These are phyloP conservation scores for Vigna angularis DNA, from an alignment of 306 rosid genomes.

Conservation along the genomic window DNA sequence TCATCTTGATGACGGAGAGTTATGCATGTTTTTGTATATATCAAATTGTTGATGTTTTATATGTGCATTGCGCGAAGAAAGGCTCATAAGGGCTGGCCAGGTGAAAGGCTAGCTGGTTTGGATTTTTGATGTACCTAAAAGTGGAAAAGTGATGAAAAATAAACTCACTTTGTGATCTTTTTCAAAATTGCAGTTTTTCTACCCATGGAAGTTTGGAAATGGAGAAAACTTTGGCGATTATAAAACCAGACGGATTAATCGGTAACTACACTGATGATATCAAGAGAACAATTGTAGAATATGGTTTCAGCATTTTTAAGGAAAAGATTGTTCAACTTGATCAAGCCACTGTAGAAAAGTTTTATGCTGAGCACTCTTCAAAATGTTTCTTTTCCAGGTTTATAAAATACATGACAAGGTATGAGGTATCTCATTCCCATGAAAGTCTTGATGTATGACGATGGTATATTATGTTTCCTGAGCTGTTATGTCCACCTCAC, in stretches of 20 bases:
- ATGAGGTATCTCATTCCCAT: slow-evolving; percentile 58
- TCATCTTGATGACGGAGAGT: not conserved
- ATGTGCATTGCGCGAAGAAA: not conserved
- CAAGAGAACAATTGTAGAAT: slow-evolving; percentile 61
- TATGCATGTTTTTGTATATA: not conserved
- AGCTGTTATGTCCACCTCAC: slow-evolving; percentile 23
- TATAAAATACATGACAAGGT: slow-evolving; percentile 86
- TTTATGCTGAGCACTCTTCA: slow-evolving; percentile 79
- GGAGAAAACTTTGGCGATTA: slow-evolving; percentile 74
- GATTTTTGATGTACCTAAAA: not conserved
- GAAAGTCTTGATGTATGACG: slow-evolving; percentile 12
- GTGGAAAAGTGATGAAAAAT: not conserved
- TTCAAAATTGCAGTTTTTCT: slow-evolving; percentile 55
- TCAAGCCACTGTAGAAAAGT: slow-evolving; percentile 59
- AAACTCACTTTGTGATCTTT: slow-evolving; percentile 2
- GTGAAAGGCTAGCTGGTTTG: too few species aligned
- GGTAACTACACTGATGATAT: slow-evolving; percentile 68
- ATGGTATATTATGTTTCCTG: slow-evolving; percentile 16
- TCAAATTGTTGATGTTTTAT: slow-evolving; percentile 10
- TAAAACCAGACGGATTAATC: slow-evolving; percentile 86
- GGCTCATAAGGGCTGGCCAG: too few species aligned
- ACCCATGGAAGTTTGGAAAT: slow-evolving; percentile 42
- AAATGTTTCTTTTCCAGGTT: slow-evolving; percentile 72
- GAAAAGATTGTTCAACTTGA: slow-evolving; percentile 68
- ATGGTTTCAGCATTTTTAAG: slow-evolving; percentile 65